Evolutionary conservation across 2,329 filamentous ascomycete species (phyloP), one percentile per base, ranked within the genome.

Genomic region (Stemphylium vesicarium): DNA sequence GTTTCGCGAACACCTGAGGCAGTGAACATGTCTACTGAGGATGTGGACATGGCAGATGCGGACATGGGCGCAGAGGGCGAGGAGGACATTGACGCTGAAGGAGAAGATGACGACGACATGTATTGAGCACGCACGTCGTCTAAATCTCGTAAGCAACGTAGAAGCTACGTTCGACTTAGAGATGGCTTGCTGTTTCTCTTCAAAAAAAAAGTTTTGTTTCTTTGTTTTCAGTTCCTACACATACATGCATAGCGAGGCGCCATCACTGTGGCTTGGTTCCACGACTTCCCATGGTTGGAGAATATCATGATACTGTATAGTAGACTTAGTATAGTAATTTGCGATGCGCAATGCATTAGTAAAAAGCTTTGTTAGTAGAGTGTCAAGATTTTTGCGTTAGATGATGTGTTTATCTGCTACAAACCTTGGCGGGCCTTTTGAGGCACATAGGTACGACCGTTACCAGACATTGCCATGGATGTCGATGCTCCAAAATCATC

Each of bases 91-190:
- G 65, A 70, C 41, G 63, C 65, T 2, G 65, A 70, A 38, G 63
- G 65, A 4, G 67, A 71, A 24, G 64, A 69, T 13, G 60, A 67
- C 8, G 57, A 46, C 44, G 57, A 46, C 44, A 49, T 53, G 51
- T 56, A 51, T 38, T 55, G 24, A 53, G 41, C 37, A 12, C 4
- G 26, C 26, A 29, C 9, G 26, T 11, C 9, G 26, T 29, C 10
- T 29, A 29, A 2, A 9, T 29, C 8, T 22, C 40, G n/a, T 16
- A 6, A 22, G 18, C 40, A n/a, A 42, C 13, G 8, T 8, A 18
- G 15, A 16, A 13, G 26, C 26, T 29, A 29, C 26, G 26, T 3
- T 24, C 11, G 13, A 36, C n/a, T n/a, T 15, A 9, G 38, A 50
- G 13, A n/a, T 18, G 18, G 32, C n/a, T 43, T 42, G 3, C 20